Conservation (phyloP, 2,329 filamentous ascomycete species). For the Thermomyces lanuginosus region DNA sequence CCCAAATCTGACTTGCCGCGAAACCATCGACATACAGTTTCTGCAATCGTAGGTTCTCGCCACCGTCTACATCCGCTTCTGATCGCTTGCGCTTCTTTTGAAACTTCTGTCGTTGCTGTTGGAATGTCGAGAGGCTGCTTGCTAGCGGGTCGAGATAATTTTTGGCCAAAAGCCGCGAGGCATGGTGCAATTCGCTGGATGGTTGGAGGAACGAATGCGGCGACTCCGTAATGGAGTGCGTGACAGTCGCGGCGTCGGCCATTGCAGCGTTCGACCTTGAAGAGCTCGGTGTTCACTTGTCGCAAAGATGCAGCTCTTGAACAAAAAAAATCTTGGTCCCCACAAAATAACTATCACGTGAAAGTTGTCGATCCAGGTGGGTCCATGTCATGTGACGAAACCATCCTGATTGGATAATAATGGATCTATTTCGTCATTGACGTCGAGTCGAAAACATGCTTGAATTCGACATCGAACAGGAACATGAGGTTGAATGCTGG, state of each 20-base stretch:
- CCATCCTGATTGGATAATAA: too few relatives aligned
- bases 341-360: too few relatives aligned
- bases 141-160: slow-evolving; percentile 65
- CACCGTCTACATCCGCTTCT: slow-evolving; percentile 31
- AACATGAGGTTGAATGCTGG: too few relatives aligned
- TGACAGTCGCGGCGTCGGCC: slow-evolving; percentile 2
- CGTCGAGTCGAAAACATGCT: too few relatives aligned
- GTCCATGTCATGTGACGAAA: too few relatives aligned
- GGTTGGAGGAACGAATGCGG: slow-evolving; percentile 69
- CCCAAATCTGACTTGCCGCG: slow-evolving; percentile 77
- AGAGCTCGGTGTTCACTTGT: background rate
- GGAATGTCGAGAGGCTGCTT: slow-evolving; percentile 53
- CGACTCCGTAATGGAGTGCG: slow-evolving; percentile 34
- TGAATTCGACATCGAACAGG: too few relatives aligned
- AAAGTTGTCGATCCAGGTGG: too few relatives aligned
- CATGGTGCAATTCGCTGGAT: slow-evolving; percentile 45
- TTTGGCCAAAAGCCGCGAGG: slow-evolving; percentile 62
- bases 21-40: slow-evolving; percentile 80
- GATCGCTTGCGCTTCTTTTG: slow-evolving; percentile 60
- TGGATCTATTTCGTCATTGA: too few relatives aligned
- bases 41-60: slow-evolving; percentile 52
- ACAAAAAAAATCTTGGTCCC: too few relatives aligned
- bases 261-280: background rate
- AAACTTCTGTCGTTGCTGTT: slow-evolving; percentile 51
- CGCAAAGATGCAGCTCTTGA: too few relatives aligned